Evolutionary conservation across 345 rosid species (phyloP).

Genomic region (Hibiscus mutabilis): DNA sequence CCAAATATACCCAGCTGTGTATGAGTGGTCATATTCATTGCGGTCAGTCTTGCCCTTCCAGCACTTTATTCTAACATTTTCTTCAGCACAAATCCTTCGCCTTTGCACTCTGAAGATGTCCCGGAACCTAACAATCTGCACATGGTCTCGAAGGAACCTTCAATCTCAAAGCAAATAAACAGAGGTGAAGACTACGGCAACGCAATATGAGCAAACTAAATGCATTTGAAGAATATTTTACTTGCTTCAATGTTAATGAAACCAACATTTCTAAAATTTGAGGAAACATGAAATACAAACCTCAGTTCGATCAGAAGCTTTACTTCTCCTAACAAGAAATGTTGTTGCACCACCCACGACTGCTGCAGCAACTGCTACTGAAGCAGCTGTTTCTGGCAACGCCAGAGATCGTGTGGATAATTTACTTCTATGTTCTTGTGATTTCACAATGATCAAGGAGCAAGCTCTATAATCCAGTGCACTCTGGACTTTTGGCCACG

Average conservation of each 20-base stretch:
- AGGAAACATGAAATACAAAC: slow-evolving; percentile 15
- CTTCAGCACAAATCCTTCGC: slow-evolving; percentile 85
- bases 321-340: slow-evolving; percentile 48
- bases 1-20: slow-evolving; percentile 81
- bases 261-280: not conserved
- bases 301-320: slow-evolving; percentile 48
- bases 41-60: slow-evolving; percentile 65
- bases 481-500: slow-evolving; percentile 16
- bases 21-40: slow-evolving; percentile 80
- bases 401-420: slow-evolving; percentile 27
- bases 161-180: slow-evolving; percentile 1
- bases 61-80: slow-evolving; percentile 65
- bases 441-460: slow-evolving; percentile 21
- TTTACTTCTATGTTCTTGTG: slow-evolving; percentile 24
- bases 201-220: not conserved
- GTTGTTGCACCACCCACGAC: slow-evolving; percentile 90
- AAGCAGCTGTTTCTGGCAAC: slow-evolving; percentile 68
- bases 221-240: not conserved
- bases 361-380: slow-evolving; percentile 76
- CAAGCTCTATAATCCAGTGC: slow-evolving; percentile 10
- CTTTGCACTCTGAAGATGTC: slow-evolving; percentile 78
- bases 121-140: slow-evolving; percentile 74
- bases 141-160: slow-evolving; percentile 61
- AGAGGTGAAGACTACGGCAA: not conserved
- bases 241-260: not conserved